Percentiles rank a stretch among this genome's conserved stretches.
These are phyloP conservation scores for Beauveria brongniartii DNA, from an alignment of 2,329 filamentous ascomycete genomes.

Conservation along the genomic window DNA sequence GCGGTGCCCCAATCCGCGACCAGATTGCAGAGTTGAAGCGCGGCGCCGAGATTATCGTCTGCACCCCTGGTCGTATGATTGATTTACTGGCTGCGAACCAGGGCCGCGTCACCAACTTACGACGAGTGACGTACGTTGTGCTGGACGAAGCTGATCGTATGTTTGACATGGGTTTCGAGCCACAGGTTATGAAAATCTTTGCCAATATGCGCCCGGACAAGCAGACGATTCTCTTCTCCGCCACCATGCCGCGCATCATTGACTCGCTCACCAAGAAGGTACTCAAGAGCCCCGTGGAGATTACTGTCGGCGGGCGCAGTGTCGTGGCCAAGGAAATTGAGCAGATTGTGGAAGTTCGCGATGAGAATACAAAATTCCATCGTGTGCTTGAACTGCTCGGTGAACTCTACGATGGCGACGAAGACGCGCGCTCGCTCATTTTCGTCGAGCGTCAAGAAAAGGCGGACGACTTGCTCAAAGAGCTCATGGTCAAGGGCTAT, in stretches of 20 bases:
- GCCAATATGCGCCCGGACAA: slow-evolving; percentile 84
- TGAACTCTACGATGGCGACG: slow-evolving; percentile 75
- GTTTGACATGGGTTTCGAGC: slow-evolving; percentile 99
- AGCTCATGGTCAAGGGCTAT: slow-evolving; percentile 76
- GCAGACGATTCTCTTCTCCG: slow-evolving; percentile 92
- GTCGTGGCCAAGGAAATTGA: slow-evolving; percentile 88
- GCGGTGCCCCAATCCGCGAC: slow-evolving; percentile 91
- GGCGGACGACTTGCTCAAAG: slow-evolving; percentile 69
- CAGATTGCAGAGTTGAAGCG: slow-evolving; percentile 96
- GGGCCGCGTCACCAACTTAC: slow-evolving; percentile 87
- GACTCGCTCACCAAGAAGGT: slow-evolving; percentile 85
- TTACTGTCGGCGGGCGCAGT: slow-evolving; percentile 81
- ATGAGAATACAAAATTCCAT: slow-evolving; percentile 75
- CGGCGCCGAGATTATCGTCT: slow-evolving; percentile 89
- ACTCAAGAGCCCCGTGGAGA: slow-evolving; percentile 76
- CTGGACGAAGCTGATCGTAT: slow-evolving; percentile 96
- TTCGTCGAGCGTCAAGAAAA: slow-evolving; percentile 92
- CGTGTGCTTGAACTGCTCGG: slow-evolving; percentile 81
- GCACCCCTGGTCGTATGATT: slow-evolving; percentile 91
- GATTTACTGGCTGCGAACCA: slow-evolving; percentile 89
- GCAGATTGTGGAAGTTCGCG: slow-evolving; percentile 81
- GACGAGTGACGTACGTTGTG: slow-evolving; percentile 85
- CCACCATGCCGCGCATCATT: slow-evolving; percentile 91
- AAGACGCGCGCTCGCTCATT: slow-evolving; percentile 81
- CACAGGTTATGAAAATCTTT: slow-evolving; percentile 95